Conservation (phyloP, 2,329 filamentous ascomycete genomes). For the Fonsecaea nubica region DNA sequence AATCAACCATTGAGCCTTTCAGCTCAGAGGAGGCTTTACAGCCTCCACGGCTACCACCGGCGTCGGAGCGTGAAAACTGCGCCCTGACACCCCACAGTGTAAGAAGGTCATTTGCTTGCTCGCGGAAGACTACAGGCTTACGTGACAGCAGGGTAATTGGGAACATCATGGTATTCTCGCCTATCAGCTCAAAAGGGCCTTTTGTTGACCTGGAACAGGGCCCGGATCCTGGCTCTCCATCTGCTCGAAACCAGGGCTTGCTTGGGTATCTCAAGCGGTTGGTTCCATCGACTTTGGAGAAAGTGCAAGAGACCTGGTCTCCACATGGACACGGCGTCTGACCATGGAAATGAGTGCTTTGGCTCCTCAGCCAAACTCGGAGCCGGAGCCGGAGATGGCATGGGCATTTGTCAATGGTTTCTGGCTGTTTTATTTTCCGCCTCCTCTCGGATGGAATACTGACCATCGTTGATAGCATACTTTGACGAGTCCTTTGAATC, state of each 20-base stretch:
- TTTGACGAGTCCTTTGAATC: constrained; percentile 22
- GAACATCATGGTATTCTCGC: too few relatives aligned
- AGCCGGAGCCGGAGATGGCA: constrained; percentile 6
- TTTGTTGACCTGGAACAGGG: background rate
- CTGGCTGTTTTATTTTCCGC: background rate
- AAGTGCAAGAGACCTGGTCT: background rate
- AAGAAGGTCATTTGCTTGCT: too few relatives aligned
- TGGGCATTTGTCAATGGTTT: constrained; percentile 44
- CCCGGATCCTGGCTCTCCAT: constrained; percentile 12
- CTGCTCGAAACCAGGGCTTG: constrained; percentile 1
- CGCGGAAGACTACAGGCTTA: too few relatives aligned
- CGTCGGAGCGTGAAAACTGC: too few relatives aligned
- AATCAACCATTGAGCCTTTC: too few relatives aligned
- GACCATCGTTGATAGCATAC: constrained; percentile 8
- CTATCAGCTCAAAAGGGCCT: too few relatives aligned
- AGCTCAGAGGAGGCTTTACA: too few relatives aligned
- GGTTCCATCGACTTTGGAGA: background rate
- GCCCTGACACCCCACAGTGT: too few relatives aligned
- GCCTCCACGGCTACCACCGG: too few relatives aligned
- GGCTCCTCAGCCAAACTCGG: background rate
- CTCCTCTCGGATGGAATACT: too few relatives aligned
- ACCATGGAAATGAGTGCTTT: background rate
- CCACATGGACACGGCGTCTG: background rate
- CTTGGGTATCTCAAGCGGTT: background rate
- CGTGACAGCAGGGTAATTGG: too few relatives aligned